These are phyloP conservation scores for Vaucheria bursata DNA, from an alignment of 352 stramenopile genomes.

Conservation along the genomic window DNA sequence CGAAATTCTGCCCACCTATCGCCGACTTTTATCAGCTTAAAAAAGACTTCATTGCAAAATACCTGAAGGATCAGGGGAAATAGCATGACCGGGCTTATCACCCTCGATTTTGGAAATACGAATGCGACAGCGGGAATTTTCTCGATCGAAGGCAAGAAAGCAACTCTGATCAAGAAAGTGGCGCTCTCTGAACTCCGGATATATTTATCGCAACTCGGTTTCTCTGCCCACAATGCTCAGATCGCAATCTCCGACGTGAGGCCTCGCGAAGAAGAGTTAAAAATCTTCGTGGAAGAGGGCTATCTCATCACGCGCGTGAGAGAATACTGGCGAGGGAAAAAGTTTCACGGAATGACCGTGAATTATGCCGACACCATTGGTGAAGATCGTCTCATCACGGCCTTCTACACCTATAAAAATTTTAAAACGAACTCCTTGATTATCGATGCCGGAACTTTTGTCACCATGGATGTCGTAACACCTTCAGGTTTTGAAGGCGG, in stretches of 20 bases:
- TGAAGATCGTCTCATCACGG: background rate
- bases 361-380: background rate
- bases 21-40: background rate
- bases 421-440: background rate
- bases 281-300: background rate
- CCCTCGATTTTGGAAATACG: background rate
- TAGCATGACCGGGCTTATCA: background rate
- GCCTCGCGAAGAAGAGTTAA: background rate
- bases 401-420: background rate
- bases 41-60: background rate
- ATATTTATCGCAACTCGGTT: background rate
- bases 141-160: no score
- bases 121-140: background rate
- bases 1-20: background rate
- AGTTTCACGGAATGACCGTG: background rate
- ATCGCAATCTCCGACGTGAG: background rate
- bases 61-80: background rate
- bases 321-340: background rate
- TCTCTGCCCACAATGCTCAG: background rate
- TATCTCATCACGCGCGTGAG: background rate
- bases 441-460: conserved; percentile 1
- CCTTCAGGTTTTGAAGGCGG: background rate
- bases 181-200: background rate
- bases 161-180: no score
- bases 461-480: background rate